Conservation (phyloP, 495 filamentous ascomycete species). For the Daldinia grandis region DNA sequence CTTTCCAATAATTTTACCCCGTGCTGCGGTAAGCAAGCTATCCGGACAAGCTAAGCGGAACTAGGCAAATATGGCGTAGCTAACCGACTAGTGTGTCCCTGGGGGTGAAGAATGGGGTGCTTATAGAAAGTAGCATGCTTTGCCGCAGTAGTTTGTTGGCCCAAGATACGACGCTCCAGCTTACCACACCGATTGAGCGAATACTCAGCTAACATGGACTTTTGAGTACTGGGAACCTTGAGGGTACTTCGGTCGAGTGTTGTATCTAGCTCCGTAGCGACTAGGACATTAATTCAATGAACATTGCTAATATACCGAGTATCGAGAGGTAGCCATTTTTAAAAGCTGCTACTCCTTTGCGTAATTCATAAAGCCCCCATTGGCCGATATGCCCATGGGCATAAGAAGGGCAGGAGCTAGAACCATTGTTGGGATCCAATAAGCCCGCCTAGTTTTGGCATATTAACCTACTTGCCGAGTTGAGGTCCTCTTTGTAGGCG, state of each 20-base stretch:
- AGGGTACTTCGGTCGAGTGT: conserved; percentile 20
- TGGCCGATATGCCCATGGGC: conserved; percentile 11
- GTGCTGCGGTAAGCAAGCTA: conserved; percentile 4
- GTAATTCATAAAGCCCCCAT: conserved; percentile 3
- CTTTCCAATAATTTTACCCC: conserved; percentile 24
- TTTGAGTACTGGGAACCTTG: conserved; percentile 8
- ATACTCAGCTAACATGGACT: neutral
- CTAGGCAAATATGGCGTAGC: conserved; percentile 22
- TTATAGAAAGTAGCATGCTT: conserved; percentile 27
- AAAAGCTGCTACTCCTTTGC: neutral
- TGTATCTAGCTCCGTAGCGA: conserved; percentile 10
- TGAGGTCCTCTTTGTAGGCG: conserved; percentile 2
- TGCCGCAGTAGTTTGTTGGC: conserved; percentile 30
- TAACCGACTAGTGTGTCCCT: conserved; percentile 16
- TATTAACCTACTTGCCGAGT: conserved; percentile 1
- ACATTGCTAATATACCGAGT: conserved; percentile 2
- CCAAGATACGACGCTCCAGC: conserved; percentile 30
- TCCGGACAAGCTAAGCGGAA: conserved; percentile 12
- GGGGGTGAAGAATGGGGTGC: conserved; percentile 13
- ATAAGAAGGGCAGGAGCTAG: neutral
- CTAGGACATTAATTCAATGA: conserved; percentile 6
- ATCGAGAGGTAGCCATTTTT: neutral
- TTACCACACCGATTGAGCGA: conserved; percentile 21
- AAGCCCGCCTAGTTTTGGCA: conserved; percentile 1
- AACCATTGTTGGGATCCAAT: neutral